Conservation (phyloP, 1,284 basidiomycete genomes). For the Ceratobasidium sp. region DNA sequence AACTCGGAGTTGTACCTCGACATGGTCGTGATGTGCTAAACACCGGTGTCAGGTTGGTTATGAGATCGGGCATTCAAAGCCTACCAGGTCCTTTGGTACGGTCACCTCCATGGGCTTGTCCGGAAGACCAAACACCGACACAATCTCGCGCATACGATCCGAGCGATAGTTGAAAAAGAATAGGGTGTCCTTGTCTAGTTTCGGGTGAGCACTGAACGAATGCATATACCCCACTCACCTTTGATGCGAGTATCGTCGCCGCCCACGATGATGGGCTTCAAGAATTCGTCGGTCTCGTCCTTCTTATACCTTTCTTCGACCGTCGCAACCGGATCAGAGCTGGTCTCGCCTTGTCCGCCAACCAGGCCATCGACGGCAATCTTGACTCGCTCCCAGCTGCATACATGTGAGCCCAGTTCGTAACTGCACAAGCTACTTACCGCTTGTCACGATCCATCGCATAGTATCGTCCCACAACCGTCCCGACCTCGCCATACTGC, state of each 20-base stretch:
- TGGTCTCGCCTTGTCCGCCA: conserved; percentile 72
- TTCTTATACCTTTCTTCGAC: conserved; percentile 78
- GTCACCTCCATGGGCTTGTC: conserved; percentile 83
- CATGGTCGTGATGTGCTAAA: conserved; percentile 86
- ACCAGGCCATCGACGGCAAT: conserved; percentile 84
- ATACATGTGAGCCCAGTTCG: neutral
- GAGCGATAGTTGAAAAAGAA: conserved; percentile 97
- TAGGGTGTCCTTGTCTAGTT: conserved; percentile 71
- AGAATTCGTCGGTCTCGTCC: conserved; percentile 88
- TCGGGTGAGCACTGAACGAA: neutral
- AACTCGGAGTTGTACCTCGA: conserved; percentile 90
- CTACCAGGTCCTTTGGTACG: conserved; percentile 81
- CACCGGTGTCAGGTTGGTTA: neutral
- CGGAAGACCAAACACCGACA: conserved; percentile 75
- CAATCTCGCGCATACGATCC: conserved; percentile 90
- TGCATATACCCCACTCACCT: conserved; percentile 54
- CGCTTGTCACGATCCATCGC: conserved; percentile 96
- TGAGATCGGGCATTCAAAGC: conserved; percentile 41
- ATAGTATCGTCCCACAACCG: conserved; percentile 87
- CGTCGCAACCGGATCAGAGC: conserved; percentile 65
- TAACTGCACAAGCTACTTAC: neutral
- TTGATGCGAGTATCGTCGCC: conserved; percentile 80
- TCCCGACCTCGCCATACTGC: conserved; percentile 65
- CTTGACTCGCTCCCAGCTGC: conserved; percentile 83
- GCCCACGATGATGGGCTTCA: conserved; percentile 89